These are phyloP conservation scores for Metroxylon sagu DNA, from an alignment of 176 grass and related monocot genomes.

Conservation along the genomic window DNA sequence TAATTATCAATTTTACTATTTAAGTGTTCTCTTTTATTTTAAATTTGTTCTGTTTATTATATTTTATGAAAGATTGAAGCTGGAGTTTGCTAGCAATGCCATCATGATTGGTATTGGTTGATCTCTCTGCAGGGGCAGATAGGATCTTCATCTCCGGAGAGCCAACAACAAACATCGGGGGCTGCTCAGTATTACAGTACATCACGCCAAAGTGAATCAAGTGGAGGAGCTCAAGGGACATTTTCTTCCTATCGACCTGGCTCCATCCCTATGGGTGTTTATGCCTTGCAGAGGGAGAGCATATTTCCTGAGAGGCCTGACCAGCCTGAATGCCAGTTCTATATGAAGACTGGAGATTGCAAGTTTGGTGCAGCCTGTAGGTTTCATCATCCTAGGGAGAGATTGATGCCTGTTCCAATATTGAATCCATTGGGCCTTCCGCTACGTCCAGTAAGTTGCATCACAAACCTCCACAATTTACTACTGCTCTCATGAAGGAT, in stretches of 20 bases:
- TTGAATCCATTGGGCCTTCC: constrained; percentile 62
- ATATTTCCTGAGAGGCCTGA: constrained; percentile 91
- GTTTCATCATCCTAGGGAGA: constrained; percentile 87
- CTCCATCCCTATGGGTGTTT: constrained; percentile 55
- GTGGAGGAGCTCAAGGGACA: constrained; percentile 41
- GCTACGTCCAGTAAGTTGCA: constrained; percentile 54
- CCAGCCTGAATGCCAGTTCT: constrained; percentile 89
- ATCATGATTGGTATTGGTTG: neutral
- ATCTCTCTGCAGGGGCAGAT: constrained; percentile 41
- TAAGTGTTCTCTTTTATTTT: too few species aligned
- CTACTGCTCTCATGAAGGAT: too few species aligned
- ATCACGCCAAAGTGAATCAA: constrained; percentile 46
- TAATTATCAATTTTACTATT: too few species aligned
- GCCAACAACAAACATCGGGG: constrained; percentile 45
- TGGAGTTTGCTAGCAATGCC: too few species aligned
- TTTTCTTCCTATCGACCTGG: constrained; percentile 68
- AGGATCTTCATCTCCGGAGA: constrained; percentile 62
- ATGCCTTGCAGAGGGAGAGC: constrained; percentile 67
- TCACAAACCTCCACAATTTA: neutral
- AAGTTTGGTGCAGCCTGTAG: constrained; percentile 91
- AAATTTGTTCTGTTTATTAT: too few species aligned
- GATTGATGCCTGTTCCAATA: constrained; percentile 54
- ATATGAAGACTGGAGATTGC: constrained; percentile 94
- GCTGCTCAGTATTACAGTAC: constrained; percentile 44
- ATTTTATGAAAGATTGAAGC: too few species aligned